These are phyloP conservation scores for Eremothecium cymbalariae DNA, from an alignment of 1,139 yeast genomes.

Conservation along the genomic window DNA sequence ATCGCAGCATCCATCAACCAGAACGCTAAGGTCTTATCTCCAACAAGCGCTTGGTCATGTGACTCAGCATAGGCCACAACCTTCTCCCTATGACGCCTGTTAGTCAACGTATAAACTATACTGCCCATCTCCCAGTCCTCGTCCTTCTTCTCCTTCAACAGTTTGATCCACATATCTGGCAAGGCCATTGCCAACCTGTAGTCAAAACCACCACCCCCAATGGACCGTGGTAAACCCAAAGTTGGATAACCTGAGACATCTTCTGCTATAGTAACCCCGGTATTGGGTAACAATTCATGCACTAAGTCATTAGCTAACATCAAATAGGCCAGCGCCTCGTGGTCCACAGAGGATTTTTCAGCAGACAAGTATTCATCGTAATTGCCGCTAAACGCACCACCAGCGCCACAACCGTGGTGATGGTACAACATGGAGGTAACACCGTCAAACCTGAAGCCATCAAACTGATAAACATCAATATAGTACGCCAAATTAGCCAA, in stretches of 20 bases:
- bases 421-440: constrained; percentile 87
- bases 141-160: constrained; percentile 72
- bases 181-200: constrained; percentile 94
- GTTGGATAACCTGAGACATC: constrained; percentile 98
- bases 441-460: constrained; percentile 95
- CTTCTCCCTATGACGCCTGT: constrained; percentile 80
- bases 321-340: constrained; percentile 77
- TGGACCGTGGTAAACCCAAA: constrained; percentile 59
- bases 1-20: constrained; percentile 98
- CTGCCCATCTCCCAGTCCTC: constrained; percentile 88
- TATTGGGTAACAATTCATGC: constrained; percentile 42
- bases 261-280: constrained; percentile 81
- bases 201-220: constrained; percentile 91
- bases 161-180: constrained; percentile 98
- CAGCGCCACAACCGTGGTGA: constrained; percentile 87
- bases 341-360: constrained; percentile 66
- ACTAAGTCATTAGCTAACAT: constrained; percentile 82
- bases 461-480: constrained; percentile 76
- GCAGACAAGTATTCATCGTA: constrained; percentile 79
- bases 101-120: constrained; percentile 74
- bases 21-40: constrained; percentile 92
- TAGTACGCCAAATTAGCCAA: constrained; percentile 82
- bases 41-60: constrained; percentile 96
- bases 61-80: constrained; percentile 93
- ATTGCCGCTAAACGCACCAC: constrained; percentile 80